These are phyloP conservation scores for Vigna trinervia DNA, from an alignment of 306 rosid genomes.

Conservation along the genomic window DNA sequence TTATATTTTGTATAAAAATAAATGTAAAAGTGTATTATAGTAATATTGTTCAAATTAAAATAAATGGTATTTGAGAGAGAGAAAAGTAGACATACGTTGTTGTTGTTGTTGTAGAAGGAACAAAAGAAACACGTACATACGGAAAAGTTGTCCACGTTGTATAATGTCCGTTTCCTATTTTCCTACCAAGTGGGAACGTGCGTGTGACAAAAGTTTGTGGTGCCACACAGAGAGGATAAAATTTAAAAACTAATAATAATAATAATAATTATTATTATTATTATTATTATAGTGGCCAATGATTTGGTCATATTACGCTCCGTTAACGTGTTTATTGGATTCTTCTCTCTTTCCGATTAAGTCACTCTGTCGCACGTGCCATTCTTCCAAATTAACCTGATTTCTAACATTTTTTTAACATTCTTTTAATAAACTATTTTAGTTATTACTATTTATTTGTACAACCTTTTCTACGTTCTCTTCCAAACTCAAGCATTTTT, in stretches of 20 bases:
- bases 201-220: conserved; percentile 19
- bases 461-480: no score
- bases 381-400: not conserved
- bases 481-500: not conserved
- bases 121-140: conserved; percentile 19
- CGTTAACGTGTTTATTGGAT: not conserved
- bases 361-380: not conserved
- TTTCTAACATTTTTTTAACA: not conserved
- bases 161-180: conserved; percentile 46
- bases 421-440: no score
- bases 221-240: not conserved
- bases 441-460: no score
- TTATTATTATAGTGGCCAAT: not conserved
- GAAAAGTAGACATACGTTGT: conserved; percentile 45
- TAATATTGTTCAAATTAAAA: no score
- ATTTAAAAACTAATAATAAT: no score
- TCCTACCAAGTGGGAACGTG: conserved; percentile 54
- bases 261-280: no score
- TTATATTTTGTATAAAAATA: no score
- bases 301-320: conserved; percentile 16
- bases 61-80: not conserved
- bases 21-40: no score
- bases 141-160: conserved; percentile 27
- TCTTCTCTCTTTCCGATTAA: no score
- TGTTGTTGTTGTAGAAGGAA: conserved; percentile 30